Evolutionary conservation across 257 asterid genomes (phyloP).

Genomic region (Knoxia roxburghii): DNA sequence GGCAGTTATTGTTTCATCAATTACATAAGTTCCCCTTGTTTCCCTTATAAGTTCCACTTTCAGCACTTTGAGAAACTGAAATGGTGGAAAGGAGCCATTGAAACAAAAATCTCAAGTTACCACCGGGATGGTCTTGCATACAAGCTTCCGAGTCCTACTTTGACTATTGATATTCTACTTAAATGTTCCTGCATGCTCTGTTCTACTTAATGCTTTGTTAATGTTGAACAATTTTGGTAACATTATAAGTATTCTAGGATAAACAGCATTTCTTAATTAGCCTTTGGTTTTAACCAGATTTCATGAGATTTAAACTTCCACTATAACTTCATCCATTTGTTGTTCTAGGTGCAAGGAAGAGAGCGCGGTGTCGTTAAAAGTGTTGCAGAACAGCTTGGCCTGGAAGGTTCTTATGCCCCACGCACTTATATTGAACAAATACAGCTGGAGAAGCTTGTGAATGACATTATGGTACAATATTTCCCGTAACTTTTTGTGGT

Average conservation of each 20-base stretch:
- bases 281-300: background rate
- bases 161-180: background rate
- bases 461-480: slow-evolving; percentile 82
- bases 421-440: slow-evolving; percentile 95
- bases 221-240: background rate
- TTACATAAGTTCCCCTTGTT: too few species aligned
- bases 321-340: background rate
- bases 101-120: background rate
- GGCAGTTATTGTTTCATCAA: background rate
- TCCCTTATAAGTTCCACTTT: too few species aligned
- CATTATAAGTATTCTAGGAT: background rate
- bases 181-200: background rate
- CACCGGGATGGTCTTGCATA: background rate
- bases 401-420: slow-evolving; percentile 85
- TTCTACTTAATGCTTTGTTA: background rate
- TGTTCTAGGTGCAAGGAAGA: slow-evolving; percentile 75
- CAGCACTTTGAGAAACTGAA: background rate
- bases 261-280: background rate
- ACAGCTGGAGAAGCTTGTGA: slow-evolving; percentile 90
- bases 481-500: slow-evolving; percentile 11
- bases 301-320: slow-evolving; percentile 3
- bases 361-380: slow-evolving; percentile 61
- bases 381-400: slow-evolving; percentile 74
- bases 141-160: background rate
- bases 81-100: background rate